phyloP scores from a whole-genome alignment of 169 alveolate species.

The Plasmodium reichenowi region DNA sequence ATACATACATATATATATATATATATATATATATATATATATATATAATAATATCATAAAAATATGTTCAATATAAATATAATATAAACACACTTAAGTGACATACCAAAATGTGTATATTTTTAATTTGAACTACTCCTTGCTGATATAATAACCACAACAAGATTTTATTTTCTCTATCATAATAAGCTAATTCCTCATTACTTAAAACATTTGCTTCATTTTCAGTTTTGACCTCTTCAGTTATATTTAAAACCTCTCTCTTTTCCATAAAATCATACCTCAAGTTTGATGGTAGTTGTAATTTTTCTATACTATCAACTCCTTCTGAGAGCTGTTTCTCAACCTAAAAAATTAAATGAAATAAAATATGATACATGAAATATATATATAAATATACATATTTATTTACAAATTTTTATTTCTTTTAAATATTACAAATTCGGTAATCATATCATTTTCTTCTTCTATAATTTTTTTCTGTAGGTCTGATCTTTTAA shows the following conservation, averaged over 20 bases:
- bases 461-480: conserved; percentile 55
- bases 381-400: neutral
- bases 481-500: conserved; percentile 46
- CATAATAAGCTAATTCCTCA: conserved; percentile 49
- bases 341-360: conserved; percentile 24
- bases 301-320: conserved; percentile 45
- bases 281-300: conserved; percentile 41
- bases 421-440: conserved; percentile 13
- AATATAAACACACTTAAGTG: neutral
- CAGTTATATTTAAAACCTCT: neutral
- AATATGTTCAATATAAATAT: neutral
- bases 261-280: conserved; percentile 20
- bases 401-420: neutral
- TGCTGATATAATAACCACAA: conserved; percentile 63
- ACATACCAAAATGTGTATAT: conserved; percentile 66
- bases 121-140: conserved; percentile 67
- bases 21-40: neutral
- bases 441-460: conserved; percentile 46
- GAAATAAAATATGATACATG: neutral
- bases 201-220: conserved; percentile 22
- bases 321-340: conserved; percentile 55
- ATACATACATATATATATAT: conserved; percentile 7
- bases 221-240: conserved; percentile 23
- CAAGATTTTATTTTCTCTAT: conserved; percentile 51
- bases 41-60: neutral